Percentiles rank a stretch among this genome's conserved stretches.
phyloP scores from a whole-genome alignment of 345 rosid species.

The Hevea brasiliensis region DNA sequence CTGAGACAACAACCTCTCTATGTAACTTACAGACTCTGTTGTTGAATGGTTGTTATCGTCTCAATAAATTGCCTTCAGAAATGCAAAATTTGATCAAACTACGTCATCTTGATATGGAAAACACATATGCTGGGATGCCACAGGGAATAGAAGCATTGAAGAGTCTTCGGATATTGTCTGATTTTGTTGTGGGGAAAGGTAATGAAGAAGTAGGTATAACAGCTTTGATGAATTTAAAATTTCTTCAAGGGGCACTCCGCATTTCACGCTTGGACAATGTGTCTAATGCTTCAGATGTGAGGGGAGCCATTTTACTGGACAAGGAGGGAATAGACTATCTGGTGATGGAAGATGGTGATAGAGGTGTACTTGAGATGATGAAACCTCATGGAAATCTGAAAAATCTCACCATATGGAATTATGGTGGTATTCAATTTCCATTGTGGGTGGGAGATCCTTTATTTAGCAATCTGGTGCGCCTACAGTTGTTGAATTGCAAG shows the following conservation, averaged over 20 bases:
- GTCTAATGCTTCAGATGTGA: slow-evolving; percentile 13
- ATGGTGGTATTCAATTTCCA: too few relatives aligned
- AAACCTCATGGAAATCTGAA: not conserved
- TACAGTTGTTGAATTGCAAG: too few relatives aligned
- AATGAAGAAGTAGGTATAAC: too few relatives aligned
- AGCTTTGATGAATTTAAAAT: slow-evolving; percentile 25
- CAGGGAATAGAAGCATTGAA: slow-evolving; percentile 27
- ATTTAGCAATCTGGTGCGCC: too few relatives aligned
- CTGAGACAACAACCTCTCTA: not conserved
- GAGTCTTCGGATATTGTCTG: slow-evolving; percentile 29
- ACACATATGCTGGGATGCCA: slow-evolving; percentile 34
- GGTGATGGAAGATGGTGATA: not conserved
- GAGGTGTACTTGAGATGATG: not conserved
- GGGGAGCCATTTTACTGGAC: not conserved
- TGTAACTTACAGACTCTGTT: slow-evolving; percentile 27
- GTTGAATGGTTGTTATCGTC: slow-evolving; percentile 20
- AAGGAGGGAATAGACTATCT: slow-evolving; percentile 1
- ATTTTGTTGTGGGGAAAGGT: slow-evolving; percentile 36
- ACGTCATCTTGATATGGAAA: too few relatives aligned
- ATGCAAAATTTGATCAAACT: too few relatives aligned
- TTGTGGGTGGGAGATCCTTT: too few relatives aligned
- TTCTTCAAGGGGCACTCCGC: slow-evolving; percentile 34
- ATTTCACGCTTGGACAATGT: slow-evolving; percentile 18
- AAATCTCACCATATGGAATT: not conserved
- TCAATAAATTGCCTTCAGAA: too few relatives aligned